Conservation (phyloP, 177 flowering plant genomes). For the Telopea speciosissima region DNA sequence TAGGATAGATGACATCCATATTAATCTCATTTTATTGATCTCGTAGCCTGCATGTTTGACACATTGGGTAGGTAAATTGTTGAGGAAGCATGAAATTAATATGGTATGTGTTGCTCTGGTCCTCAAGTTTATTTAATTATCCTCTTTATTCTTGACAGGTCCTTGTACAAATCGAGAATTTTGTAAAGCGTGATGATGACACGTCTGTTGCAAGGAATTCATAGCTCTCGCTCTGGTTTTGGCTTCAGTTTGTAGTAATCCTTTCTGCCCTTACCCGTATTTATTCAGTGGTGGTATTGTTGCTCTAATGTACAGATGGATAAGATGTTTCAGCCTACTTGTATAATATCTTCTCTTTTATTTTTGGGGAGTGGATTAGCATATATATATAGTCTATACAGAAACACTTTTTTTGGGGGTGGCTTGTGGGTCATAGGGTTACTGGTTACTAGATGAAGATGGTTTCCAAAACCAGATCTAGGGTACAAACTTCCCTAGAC, state of each 20-base stretch:
- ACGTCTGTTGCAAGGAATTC: neutral
- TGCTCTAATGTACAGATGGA: neutral
- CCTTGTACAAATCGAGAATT: slow-evolving; percentile 19
- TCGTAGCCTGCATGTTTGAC: neutral
- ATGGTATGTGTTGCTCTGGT: neutral
- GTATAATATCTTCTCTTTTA: neutral
- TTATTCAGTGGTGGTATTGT: neutral
- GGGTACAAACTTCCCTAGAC: too few relatives aligned
- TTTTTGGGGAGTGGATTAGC: neutral
- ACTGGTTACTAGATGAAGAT: too few relatives aligned
- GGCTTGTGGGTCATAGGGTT: too few relatives aligned
- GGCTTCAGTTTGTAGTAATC: neutral
- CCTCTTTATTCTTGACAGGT: slow-evolving; percentile 11
- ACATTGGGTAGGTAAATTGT: neutral
- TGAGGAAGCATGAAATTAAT: neutral
- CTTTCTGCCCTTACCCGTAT: neutral
- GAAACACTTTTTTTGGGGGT: too few relatives aligned
- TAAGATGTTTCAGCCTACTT: neutral
- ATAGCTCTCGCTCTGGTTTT: neutral
- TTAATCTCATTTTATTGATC: too few relatives aligned
- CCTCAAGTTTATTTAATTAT: too few relatives aligned
- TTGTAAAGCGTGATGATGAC: slow-evolving; percentile 5
- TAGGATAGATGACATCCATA: neutral
- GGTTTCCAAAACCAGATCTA: too few relatives aligned
- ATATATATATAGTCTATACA: neutral